Evolutionary conservation across 768 basidiomycete species (phyloP), one percentile per base, ranked within the genome.

Genomic region (Termitomyces bulborhizus): DNA sequence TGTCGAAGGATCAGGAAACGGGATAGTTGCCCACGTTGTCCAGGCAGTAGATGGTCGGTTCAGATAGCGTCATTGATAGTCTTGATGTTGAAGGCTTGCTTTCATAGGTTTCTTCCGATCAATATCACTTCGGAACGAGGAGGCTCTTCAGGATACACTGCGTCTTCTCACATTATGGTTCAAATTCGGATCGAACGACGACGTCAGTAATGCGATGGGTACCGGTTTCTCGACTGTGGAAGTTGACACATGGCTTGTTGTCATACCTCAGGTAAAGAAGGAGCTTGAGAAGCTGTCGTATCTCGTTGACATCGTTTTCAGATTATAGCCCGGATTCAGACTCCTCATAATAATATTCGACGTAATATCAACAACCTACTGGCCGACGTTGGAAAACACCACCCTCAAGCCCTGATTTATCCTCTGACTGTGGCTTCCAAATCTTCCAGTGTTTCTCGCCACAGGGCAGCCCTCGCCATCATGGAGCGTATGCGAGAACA

Each of bases 301-400:
- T 13, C 34, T 46, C 34, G 26, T 51, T 48, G 51, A 31, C 34
- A 46, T 24, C 41, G 21, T 29, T 37, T 57, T 39, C 56, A 98
- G 93, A 96, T 99, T 60, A 98, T 99, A 64, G 97, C 97, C 40
- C 88, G 97, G 15, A 96, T 99, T 61, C 95, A 99, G 75, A 97
- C 94, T 0, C 94, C 96, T 0, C 89, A 88, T 62, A 72, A 75
- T 16, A 90, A 89, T 57, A 91, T 98, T 58, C 83, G 93, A 36
- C 81, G 86, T 60, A 91, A 94, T 57, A 96, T 99, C 67, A 86
- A 93, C 62, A 83, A 83, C 62, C 76, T 99, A 12, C 73, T 99
- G 50, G 88, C 83, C 12, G 93, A 95, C 64, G 91, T 99, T 58
- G 97, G 97, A 62, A 93, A 90, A 67, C 88, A 93, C 53, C 97